Conservation (phyloP, 1,284 basidiomycete genomes). For the Tetrapyrgos nigripes region DNA sequence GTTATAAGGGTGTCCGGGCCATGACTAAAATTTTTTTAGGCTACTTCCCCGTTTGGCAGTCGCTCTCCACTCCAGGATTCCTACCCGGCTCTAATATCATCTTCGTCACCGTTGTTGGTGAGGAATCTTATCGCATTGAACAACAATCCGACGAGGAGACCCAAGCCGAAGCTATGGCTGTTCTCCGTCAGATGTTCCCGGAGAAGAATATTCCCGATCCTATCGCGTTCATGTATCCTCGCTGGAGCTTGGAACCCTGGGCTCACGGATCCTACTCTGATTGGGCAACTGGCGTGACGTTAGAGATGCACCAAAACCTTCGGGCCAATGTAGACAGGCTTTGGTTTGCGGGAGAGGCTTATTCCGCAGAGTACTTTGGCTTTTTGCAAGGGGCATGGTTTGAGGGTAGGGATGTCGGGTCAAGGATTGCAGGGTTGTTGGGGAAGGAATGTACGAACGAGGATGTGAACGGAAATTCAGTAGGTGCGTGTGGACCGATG, state of each 20-base stretch:
- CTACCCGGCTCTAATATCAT: constrained; percentile 67
- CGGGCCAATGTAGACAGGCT: constrained; percentile 59
- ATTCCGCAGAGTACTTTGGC: constrained; percentile 62
- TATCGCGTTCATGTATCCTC: constrained; percentile 58
- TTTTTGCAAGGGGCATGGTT: constrained; percentile 55
- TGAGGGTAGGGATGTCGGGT: constrained; percentile 43
- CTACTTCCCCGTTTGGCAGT: constrained; percentile 80
- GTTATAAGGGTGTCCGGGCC: no score
- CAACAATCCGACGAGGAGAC: constrained; percentile 53
- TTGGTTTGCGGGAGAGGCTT: constrained; percentile 73
- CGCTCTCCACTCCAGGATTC: constrained; percentile 64
- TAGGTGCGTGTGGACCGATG: no score
- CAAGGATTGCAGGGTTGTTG: constrained; percentile 35
- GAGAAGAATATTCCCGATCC: constrained; percentile 59
- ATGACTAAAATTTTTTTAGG: no score
- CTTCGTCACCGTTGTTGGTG: constrained; percentile 72
- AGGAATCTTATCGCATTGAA: constrained; percentile 64
- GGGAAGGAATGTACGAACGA: no score
- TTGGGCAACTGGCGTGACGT: constrained; percentile 66
- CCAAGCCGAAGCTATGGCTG: constrained; percentile 56
- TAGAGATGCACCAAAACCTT: constrained; percentile 60
- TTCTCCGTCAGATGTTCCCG: constrained; percentile 65
- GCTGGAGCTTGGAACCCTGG: constrained; percentile 63
- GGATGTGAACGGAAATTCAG: no score
- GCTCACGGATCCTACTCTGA: constrained; percentile 74